These are phyloP conservation scores for Colletotrichum agaves DNA, from an alignment of 2,329 filamentous ascomycete species.

Conservation along the genomic window DNA sequence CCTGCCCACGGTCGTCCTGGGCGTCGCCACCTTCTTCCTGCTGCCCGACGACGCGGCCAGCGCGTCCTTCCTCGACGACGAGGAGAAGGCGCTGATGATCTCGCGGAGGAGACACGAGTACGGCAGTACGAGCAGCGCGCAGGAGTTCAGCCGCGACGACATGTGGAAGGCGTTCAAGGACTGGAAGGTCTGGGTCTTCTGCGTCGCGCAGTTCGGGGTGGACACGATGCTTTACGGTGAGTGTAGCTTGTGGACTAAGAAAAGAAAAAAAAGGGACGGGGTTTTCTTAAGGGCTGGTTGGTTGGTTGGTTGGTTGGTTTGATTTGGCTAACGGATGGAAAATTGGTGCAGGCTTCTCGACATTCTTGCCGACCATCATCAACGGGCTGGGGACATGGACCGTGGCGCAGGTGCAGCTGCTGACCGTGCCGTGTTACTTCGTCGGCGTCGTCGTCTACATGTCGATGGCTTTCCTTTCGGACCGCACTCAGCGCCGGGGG, in stretches of 20 bases:
- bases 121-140: constrained; percentile 58
- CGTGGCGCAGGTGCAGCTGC: constrained; percentile 65
- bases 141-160: constrained; percentile 65
- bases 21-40: constrained; percentile 61
- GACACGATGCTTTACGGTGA: constrained; percentile 79
- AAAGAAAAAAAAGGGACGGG: no score
- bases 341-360: constrained; percentile 58
- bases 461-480: constrained; percentile 72
- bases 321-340: constrained; percentile 40
- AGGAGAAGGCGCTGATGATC: constrained; percentile 48
- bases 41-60: constrained; percentile 63
- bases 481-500: constrained; percentile 68
- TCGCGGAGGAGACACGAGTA: constrained; percentile 51
- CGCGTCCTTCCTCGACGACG: constrained; percentile 40
- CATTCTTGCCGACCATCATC: constrained; percentile 74
- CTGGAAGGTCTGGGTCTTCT: constrained; percentile 81
- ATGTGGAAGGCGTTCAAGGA: constrained; percentile 75
- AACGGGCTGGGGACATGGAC: constrained; percentile 64
- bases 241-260: constrained; percentile 26
- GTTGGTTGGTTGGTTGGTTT: not conserved
- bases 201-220: constrained; percentile 74
- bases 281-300: no score
- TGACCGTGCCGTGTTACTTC: constrained; percentile 73
- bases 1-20: constrained; percentile 60
- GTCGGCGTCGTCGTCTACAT: constrained; percentile 77